Evolutionary conservation across 345 rosid species (phyloP), one percentile per base, ranked within the genome.

Genomic region (Leavenworthia alabamica): DNA sequence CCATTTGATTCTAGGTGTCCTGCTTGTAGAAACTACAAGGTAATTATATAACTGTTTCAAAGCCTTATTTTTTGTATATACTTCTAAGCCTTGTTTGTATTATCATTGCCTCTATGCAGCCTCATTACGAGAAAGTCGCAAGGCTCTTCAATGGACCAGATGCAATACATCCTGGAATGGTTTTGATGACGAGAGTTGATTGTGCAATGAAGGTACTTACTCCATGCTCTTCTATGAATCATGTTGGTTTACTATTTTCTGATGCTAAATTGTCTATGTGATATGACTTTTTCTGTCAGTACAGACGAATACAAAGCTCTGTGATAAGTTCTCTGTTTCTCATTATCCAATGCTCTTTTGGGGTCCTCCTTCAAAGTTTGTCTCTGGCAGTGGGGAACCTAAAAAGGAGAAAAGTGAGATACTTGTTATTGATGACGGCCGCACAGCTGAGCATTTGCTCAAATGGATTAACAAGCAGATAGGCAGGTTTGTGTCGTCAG

Each of bases 1-100:
- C 31, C 16, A 36, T 62, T 52, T 40, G 45, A 42, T 75, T 72
- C 68, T 80, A 93, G 96, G 99, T 90, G 99, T 54, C 99, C 99
- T 70, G 96, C 99, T 53, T 94, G 97, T 82, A 79, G 96, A 79
- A 94, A 89, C 76, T 94, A 94, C 71, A 90, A 87, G 99, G 99
- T 93, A 83, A n/a, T n/a, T n/a, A 48, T 13, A 9, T 55, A 47
- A 28, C 49, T 40, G 35, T 35, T 32, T 16, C 47, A 37, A 53
- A 49, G n/a, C 26, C 28, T 11, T 16, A 42, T 36, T 36, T 37
- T n/a, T 46, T 45, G 45, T n/a, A n/a, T n/a, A 47, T 41, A 41
- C 32, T 39, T 48, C 23, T 46, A 36, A 15, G 16, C 42, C 7
- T 37, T 19, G 26, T 27, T 20, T 20, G 1, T 2, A 20, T 20